phyloP scores from a whole-genome alignment of 108 stramenopile species.

The Discostella stelligeroides region DNA sequence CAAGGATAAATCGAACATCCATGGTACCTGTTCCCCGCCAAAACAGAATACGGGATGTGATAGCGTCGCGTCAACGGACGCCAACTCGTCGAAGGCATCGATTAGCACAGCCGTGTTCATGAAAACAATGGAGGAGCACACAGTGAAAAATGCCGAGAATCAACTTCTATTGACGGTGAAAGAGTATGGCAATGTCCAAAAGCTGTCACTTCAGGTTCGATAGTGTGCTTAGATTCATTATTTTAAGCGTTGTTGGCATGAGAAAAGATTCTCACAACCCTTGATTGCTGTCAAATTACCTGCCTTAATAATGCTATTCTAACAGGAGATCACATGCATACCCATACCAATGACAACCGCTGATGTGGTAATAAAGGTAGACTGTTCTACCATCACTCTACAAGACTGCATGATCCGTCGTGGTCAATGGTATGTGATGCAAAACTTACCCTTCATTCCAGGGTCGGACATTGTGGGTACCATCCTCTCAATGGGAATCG shows the following conservation, averaged over 20 bases:
- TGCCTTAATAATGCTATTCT: background rate
- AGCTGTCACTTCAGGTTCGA: constrained; percentile 24
- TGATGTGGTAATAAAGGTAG: constrained; percentile 10
- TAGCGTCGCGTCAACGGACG: too few relatives aligned
- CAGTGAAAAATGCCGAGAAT: constrained; percentile 22
- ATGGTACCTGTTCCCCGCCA: too few relatives aligned
- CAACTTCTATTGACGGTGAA: constrained; percentile 21
- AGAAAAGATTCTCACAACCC: too few relatives aligned
- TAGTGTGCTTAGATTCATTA: too few relatives aligned
- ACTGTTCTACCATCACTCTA: constrained; percentile 60
- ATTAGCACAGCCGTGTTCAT: background rate
- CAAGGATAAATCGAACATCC: too few relatives aligned
- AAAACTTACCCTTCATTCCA: constrained; percentile 55
- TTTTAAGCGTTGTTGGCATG: too few relatives aligned
- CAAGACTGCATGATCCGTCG: constrained; percentile 71
- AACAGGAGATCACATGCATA: background rate
- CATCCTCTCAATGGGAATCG: constrained; percentile 45
- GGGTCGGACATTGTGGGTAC: constrained; percentile 73
- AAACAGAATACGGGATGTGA: too few relatives aligned
- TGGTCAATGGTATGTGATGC: constrained; percentile 58
- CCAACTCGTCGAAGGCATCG: too few relatives aligned
- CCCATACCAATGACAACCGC: background rate
- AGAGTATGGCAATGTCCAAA: constrained; percentile 38
- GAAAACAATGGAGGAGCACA: constrained; percentile 1
- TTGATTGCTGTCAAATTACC: too few relatives aligned